These are phyloP conservation scores for Xerocomellus chrysenteron DNA, from an alignment of 768 basidiomycete species.

Conservation along the genomic window DNA sequence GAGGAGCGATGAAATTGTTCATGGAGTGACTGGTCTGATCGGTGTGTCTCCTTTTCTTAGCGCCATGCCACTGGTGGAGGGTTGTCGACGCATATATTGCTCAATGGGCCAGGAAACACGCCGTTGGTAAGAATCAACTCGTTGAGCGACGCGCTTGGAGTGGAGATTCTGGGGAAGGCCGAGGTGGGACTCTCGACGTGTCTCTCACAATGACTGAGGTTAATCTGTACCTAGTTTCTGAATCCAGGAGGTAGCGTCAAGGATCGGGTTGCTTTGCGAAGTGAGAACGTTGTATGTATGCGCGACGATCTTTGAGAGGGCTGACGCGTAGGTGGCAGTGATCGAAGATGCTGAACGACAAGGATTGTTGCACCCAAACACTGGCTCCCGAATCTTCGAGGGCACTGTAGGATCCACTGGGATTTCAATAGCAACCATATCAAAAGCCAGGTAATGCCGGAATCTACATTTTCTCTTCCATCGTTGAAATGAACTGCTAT, in stretches of 20 bases:
- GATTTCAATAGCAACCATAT: conserved; percentile 94
- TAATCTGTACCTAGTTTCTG: conserved; percentile 75
- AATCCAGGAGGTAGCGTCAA: conserved; percentile 99
- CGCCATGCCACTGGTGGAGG: not conserved
- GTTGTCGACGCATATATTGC: not conserved
- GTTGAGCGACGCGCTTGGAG: conserved; percentile 84
- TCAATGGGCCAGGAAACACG: conserved; percentile 71
- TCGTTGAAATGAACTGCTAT: not conserved
- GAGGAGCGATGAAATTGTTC: conserved; percentile 73
- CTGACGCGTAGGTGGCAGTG: conserved; percentile 49
- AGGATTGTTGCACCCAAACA: conserved; percentile 80
- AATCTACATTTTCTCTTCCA: not conserved
- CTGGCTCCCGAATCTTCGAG: conserved; percentile 92
- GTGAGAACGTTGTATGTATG: conserved; percentile 42
- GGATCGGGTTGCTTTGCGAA: conserved; percentile 92
- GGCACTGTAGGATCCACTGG: conserved; percentile 97
- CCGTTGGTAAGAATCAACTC: conserved; percentile 91
- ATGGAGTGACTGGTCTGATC: conserved; percentile 82
- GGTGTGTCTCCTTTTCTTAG: conserved; percentile 46
- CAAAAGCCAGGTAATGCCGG: conserved; percentile 67
- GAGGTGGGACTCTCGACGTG: conserved; percentile 52
- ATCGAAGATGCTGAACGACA: conserved; percentile 89
- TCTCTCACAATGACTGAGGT: not conserved
- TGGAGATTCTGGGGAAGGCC: conserved; percentile 94
- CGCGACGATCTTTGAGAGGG: not conserved